Conservation (phyloP, 305 asterid species). For the Petunia hybrid region DNA sequence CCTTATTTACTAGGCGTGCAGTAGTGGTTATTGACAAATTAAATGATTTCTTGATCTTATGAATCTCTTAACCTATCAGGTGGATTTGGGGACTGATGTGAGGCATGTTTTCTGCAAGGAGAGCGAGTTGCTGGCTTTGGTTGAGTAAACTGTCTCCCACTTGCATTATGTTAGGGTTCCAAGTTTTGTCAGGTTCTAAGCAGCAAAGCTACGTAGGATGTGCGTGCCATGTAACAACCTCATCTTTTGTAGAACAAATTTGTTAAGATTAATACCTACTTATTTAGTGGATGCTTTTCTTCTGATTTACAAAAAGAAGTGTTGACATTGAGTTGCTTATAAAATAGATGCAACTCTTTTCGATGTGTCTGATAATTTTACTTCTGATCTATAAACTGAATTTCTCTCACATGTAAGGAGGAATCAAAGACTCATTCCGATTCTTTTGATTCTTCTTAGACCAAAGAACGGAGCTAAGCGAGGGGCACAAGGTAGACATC, state of each 20-base stretch:
- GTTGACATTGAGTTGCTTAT: not conserved
- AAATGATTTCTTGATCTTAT: not conserved
- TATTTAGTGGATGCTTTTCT: not conserved
- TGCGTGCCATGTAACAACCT: not conserved
- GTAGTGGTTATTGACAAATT: not conserved
- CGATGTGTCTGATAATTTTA: no score
- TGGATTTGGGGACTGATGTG: conserved; percentile 69
- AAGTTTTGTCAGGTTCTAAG: conserved; percentile 22
- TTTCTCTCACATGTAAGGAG: no score
- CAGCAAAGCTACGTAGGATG: not conserved
- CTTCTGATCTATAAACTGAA: no score
- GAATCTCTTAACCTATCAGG: conserved; percentile 46
- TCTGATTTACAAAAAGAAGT: not conserved
- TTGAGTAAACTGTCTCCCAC: conserved; percentile 48
- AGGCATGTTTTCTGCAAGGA: conserved; percentile 76
- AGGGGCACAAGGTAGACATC: no score
- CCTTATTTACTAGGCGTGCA: not conserved
- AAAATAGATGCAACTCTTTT: no score
- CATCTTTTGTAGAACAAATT: conserved; percentile 18
- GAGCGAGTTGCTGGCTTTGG: conserved; percentile 74
- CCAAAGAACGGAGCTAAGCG: no score
- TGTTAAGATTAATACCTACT: not conserved
- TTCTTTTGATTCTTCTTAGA: no score
- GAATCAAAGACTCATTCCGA: no score
- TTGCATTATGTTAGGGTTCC: not conserved